Percentiles rank a stretch among this genome's conserved stretches.
Evolutionary conservation across 2,329 filamentous ascomycete species (phyloP).

Genomic region (Orbilia ellipsospora): DNA sequence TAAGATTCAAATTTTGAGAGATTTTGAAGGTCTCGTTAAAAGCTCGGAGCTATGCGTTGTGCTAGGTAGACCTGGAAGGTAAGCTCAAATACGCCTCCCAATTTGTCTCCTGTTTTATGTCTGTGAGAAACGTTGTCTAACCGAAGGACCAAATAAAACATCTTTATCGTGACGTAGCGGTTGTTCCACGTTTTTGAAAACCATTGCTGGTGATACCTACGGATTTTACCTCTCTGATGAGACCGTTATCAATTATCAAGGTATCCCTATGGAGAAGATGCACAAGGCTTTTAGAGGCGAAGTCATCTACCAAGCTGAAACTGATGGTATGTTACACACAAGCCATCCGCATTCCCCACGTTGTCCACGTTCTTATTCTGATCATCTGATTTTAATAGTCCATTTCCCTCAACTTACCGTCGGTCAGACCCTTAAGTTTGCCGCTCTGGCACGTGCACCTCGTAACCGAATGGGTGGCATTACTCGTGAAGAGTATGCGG

Average conservation of each 20-base stretch:
- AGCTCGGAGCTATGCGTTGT: conserved; percentile 81
- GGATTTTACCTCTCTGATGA: conserved; percentile 77
- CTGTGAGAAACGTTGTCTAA: neutral
- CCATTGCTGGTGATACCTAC: conserved; percentile 77
- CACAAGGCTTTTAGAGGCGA: conserved; percentile 73
- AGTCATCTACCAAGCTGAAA: conserved; percentile 82
- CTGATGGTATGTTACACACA: conserved; percentile 69
- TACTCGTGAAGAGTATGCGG: conserved; percentile 70
- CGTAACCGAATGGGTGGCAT: conserved; percentile 73
- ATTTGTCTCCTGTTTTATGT: neutral
- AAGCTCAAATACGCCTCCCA: conserved; percentile 13
- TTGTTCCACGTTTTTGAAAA: conserved; percentile 87
- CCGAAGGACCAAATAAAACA: neutral
- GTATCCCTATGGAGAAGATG: conserved; percentile 64
- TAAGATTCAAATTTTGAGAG: conserved; percentile 71
- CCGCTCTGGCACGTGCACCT: conserved; percentile 75
- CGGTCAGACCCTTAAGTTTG: conserved; percentile 78
- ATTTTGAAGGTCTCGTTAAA: conserved; percentile 74
- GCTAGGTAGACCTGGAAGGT: conserved; percentile 73
- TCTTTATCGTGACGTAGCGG: conserved; percentile 64
- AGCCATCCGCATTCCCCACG: conserved; percentile 82
- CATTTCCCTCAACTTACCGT: conserved; percentile 79
- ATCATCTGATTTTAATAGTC: conserved; percentile 13
- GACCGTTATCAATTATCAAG: conserved; percentile 85
- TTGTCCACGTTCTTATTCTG: conserved; percentile 75